Evolutionary conservation across 1,139 yeast species (phyloP).

Genomic region (Candida smagusa): DNA sequence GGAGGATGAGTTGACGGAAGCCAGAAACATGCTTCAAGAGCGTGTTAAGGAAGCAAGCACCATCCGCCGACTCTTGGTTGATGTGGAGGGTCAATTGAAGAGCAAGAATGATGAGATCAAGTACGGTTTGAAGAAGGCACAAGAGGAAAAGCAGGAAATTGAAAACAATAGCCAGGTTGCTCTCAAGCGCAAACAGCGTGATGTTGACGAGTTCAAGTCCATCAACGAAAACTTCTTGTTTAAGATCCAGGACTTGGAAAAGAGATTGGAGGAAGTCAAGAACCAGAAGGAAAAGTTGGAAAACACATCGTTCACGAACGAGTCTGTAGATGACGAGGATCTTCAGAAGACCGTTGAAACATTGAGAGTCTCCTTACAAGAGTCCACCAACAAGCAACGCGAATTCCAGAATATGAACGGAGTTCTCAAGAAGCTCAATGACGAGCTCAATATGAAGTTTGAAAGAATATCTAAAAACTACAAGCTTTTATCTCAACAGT

Average conservation of each 20-base stretch:
- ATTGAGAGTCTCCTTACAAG: constrained; percentile 51
- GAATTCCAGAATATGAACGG: constrained; percentile 58
- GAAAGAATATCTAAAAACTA: constrained; percentile 67
- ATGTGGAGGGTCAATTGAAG: constrained; percentile 60
- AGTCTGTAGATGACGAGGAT: constrained; percentile 17
- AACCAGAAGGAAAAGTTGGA: constrained; percentile 17
- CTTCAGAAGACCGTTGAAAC: constrained; percentile 37
- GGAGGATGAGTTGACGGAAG: constrained; percentile 78
- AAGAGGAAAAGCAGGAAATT: constrained; percentile 58
- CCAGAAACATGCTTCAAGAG: constrained; percentile 70
- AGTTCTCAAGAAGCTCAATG: constrained; percentile 60
- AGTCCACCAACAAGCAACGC: constrained; percentile 46
- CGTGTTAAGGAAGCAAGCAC: constrained; percentile 75
- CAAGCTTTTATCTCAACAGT: constrained; percentile 57
- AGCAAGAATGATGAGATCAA: constrained; percentile 35
- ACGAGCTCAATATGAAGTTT: constrained; percentile 62
- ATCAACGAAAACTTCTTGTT: constrained; percentile 25
- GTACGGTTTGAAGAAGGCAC: constrained; percentile 27
- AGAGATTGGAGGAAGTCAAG: constrained; percentile 35
- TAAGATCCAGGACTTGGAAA: constrained; percentile 34
- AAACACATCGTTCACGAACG: constrained; percentile 11
- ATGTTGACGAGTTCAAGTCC: constrained; percentile 42
- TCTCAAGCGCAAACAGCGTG: constrained; percentile 50
- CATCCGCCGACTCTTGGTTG: constrained; percentile 65
- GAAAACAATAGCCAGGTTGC: constrained; percentile 53